Percentiles rank a stretch among this genome's conserved stretches.
Conservation (phyloP, 164 flowering plant species). For the Vitis rotundifolia region DNA sequence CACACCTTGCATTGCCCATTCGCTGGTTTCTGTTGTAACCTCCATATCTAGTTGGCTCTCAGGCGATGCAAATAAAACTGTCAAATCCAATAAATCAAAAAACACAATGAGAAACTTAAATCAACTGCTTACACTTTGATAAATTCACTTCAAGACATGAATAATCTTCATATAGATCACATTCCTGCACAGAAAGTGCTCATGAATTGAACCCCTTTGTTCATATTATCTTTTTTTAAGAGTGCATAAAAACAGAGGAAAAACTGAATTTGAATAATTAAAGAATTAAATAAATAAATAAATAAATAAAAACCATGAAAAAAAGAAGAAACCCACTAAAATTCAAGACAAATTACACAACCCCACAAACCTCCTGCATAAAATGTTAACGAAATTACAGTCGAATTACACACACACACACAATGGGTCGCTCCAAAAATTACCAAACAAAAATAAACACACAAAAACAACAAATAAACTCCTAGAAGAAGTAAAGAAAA, state of each 20-base stretch:
- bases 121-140: not conserved
- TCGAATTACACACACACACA: no score
- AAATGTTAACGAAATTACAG: no score
- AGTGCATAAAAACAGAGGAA: no score
- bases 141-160: not conserved
- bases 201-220: no score
- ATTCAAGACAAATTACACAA: not conserved
- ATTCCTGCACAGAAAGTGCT: no score
- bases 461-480: no score
- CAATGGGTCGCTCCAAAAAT: no score
- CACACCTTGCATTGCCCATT: slow-evolving; percentile 90
- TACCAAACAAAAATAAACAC: no score
- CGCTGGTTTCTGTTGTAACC: slow-evolving; percentile 51
- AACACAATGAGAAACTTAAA: not conserved
- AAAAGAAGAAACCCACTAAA: not conserved
- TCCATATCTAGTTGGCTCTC: slow-evolving; percentile 51
- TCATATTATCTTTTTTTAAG: no score
- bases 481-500: no score
- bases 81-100: slow-evolving; percentile 1
- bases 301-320: not conserved
- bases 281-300: not conserved
- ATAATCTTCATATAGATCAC: no score
- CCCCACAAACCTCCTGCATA: not conserved
- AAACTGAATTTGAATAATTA: not conserved
- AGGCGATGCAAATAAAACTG: slow-evolving; percentile 49